Percentiles rank a stretch among this genome's conserved stretches.
phyloP scores from a whole-genome alignment of 495 filamentous ascomycete genomes.

The Penicillium parvum region DNA sequence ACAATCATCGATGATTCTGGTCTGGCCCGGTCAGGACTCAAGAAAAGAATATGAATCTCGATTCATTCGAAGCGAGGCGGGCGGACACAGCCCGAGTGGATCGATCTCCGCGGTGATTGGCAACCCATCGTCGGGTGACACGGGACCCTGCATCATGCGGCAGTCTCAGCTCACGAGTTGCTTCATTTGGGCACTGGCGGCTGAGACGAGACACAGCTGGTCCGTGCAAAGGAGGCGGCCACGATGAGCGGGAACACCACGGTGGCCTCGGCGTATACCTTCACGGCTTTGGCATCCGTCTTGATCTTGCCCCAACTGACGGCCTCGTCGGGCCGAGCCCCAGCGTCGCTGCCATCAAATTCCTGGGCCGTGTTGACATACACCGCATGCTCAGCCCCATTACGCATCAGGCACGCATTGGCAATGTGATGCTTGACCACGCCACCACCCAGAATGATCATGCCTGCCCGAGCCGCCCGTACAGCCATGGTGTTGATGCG shows the following conservation, averaged over 20 bases:
- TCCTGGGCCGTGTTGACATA: slow-evolving; percentile 96
- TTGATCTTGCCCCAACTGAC: slow-evolving; percentile 99
- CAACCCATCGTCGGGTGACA: slow-evolving; percentile 1
- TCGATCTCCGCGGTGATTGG: slow-evolving; percentile 6
- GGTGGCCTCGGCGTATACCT: slow-evolving; percentile 93
- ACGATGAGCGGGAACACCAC: slow-evolving; percentile 91
- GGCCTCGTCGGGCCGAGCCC: slow-evolving; percentile 91
- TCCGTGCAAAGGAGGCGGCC: slow-evolving; percentile 79
- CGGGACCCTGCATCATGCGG: slow-evolving; percentile 18
- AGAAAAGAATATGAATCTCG: too few relatives aligned
- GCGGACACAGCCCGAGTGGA: too few relatives aligned
- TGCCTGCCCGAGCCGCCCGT: slow-evolving; percentile 75
- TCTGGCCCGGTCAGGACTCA: too few relatives aligned
- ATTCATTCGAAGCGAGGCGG: too few relatives aligned
- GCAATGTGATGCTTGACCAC: slow-evolving; percentile 96
- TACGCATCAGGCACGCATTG: slow-evolving; percentile 94
- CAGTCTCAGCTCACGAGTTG: neutral
- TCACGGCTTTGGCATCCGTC: slow-evolving; percentile 75
- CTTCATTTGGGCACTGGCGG: slow-evolving; percentile 8
- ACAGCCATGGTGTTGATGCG: slow-evolving; percentile 86
- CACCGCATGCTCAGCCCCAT: slow-evolving; percentile 92
- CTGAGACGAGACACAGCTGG: slow-evolving; percentile 3
- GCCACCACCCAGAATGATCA: slow-evolving; percentile 92
- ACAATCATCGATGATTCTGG: too few relatives aligned
- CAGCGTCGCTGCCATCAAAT: slow-evolving; percentile 96